Percentiles rank a stretch among this genome's conserved stretches.
Conservation (phyloP, 116 monocot species). For the Dioscorea cayenensis region DNA sequence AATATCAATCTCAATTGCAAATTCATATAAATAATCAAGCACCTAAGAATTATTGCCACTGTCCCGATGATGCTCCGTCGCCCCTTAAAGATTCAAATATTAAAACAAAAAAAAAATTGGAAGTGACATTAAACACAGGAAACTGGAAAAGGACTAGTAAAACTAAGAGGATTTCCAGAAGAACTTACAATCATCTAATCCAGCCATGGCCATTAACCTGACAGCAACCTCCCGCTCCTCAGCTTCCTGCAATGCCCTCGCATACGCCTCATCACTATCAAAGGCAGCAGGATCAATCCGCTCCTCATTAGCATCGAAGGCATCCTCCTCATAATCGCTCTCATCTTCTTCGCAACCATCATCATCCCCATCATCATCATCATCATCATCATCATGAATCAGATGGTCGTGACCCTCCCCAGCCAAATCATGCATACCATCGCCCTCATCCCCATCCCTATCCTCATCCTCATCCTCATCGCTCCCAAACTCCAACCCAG, state of each 20-base stretch:
- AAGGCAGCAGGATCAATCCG: constrained; percentile 41
- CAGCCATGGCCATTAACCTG: constrained; percentile 53
- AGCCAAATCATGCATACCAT: constrained; percentile 13
- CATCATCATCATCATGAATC: constrained; percentile 20
- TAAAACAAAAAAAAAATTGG: neutral
- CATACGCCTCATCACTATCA: constrained; percentile 59
- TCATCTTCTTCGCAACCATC: constrained; percentile 20
- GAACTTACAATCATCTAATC: constrained; percentile 51
- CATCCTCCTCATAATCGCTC: constrained; percentile 64
- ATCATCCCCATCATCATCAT: neutral
- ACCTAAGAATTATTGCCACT: constrained; percentile 8
- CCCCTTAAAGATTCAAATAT: constrained; percentile 5
- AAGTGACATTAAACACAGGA: neutral
- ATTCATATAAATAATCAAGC: neutral
- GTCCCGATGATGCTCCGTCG: neutral
- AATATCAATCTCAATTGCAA: neutral
- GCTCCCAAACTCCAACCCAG: constrained; percentile 41
- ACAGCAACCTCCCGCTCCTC: constrained; percentile 65
- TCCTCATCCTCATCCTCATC: constrained; percentile 29
- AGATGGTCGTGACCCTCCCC: constrained; percentile 11
- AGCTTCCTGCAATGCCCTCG: constrained; percentile 64
- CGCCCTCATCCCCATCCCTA: constrained; percentile 32
- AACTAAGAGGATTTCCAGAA: neutral
- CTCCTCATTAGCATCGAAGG: constrained; percentile 30
- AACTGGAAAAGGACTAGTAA: neutral